phyloP scores from a whole-genome alignment of 1,139 yeast species.

The Hyphopichia khmerensis region DNA sequence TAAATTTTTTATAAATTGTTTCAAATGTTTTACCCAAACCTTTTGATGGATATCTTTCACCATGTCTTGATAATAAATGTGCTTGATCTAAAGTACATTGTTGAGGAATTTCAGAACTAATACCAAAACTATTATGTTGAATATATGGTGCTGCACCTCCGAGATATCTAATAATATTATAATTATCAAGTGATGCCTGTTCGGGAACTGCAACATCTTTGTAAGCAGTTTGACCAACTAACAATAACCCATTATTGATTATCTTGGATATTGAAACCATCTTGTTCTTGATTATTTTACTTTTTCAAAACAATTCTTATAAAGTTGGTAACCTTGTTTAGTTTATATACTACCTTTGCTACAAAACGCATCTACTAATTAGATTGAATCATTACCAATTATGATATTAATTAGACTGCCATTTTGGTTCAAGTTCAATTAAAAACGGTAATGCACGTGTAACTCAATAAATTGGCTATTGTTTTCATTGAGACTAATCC shows the following conservation, averaged over 20 bases:
- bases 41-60: conserved; percentile 34
- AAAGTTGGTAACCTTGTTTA: no score
- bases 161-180: conserved; percentile 34
- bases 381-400: no score
- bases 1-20: conserved; percentile 19
- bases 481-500: no score
- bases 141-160: conserved; percentile 39
- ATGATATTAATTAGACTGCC: no score
- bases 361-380: no score
- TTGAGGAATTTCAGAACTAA: conserved; percentile 31
- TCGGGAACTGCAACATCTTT: conserved; percentile 36
- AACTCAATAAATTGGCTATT: no score
- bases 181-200: conserved; percentile 29
- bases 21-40: conserved; percentile 22
- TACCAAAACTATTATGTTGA: conserved; percentile 34
- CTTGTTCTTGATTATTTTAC: neutral
- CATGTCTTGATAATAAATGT: conserved; percentile 35
- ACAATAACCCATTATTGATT: conserved; percentile 29
- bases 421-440: no score
- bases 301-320: no score
- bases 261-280: conserved; percentile 36
- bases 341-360: no score
- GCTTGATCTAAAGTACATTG: conserved; percentile 35
- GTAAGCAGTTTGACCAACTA: conserved; percentile 26
- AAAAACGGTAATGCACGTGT: no score